Base-by-base conservation (phyloP, 805 yeast genomes). In the Candida sanyiensis region DNA sequence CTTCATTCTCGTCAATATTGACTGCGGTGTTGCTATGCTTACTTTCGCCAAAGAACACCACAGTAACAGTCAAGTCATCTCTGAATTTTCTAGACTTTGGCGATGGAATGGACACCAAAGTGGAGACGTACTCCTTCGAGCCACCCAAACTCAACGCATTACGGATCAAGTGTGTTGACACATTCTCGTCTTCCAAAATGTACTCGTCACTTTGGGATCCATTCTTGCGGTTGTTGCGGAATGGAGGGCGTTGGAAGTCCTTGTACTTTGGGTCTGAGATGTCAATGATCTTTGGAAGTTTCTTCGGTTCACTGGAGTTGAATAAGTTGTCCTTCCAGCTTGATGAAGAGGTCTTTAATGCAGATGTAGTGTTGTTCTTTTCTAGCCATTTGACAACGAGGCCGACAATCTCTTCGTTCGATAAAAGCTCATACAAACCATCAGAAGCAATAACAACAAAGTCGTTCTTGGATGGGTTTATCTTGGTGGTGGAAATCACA, bases 61-160 rank as follows among this genome's bases (percentile, higher is more conserved):
- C 98, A 3, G 96, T 87, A 5, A 89, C 97, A 1, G 97, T 89
- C 56, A 93, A 70, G 60, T 93, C 98, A 63, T 93, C 98, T 59
- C 98, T 77, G 62, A 89, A 90, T 32, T 87, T 73, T 62, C 98
- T 77, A 16, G 96, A 83, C 50, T 83, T 73, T 2, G 97, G 97
- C 13, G 88, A 75, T 15, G 97, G 97, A 38, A 93, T 87, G 38
- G 93, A 81, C 13, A 88, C 82, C 44, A 93, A 66, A 75, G 93
- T 84, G 17, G 89, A 77, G 3, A 89, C 88, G 51, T 87, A 89
- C 45, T 90, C 96, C 47, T 77, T 76, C 28, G 85, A 80, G 0
- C 95, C 96, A 18, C 83, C 82, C 6, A 96, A 95, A 41, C 86
- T 77, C 42, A 93, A 69, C 0, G 98, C 97, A 59, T 93, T 90